These are phyloP conservation scores for Chlorella sorokiniana DNA, from an alignment of 139 green algal species.

Conservation along the genomic window DNA sequence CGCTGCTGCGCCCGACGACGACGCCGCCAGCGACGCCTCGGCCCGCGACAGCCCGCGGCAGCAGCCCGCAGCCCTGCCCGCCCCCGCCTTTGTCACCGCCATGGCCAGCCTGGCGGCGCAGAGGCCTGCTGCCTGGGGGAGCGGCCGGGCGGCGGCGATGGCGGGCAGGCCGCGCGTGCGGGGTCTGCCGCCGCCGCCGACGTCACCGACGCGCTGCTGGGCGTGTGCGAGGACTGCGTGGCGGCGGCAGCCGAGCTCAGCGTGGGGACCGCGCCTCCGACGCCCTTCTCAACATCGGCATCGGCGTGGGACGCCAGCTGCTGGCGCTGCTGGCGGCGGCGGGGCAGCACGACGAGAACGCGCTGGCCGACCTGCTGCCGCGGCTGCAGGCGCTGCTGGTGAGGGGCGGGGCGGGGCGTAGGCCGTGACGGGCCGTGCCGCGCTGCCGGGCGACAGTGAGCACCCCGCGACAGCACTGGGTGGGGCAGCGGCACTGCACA, in stretches of 20 bases:
- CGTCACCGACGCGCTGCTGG: constrained; percentile 15
- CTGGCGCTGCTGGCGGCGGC: background rate
- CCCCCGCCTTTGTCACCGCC: background rate
- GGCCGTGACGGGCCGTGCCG: background rate
- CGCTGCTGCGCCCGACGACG: constrained; percentile 26
- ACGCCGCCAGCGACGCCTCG: background rate
- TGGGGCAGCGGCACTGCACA: background rate
- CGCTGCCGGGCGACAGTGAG: no score
- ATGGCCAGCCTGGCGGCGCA: constrained; percentile 6
- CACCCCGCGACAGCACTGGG: no score
- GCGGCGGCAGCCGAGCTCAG: constrained; percentile 14
- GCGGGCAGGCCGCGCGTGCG: background rate
- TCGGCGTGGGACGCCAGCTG: constrained; percentile 3
- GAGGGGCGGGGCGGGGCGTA: background rate
- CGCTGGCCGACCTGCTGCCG: constrained; percentile 19
- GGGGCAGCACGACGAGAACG: background rate
- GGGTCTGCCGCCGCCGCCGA: background rate
- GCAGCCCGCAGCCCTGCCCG: background rate
- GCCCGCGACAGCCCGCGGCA: constrained; percentile 4
- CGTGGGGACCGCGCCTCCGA: constrained; percentile 20
- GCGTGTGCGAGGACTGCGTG: constrained; percentile 17
- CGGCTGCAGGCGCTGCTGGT: constrained; percentile 29
- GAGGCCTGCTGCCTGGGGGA: constrained; percentile 2
- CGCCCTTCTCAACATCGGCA: constrained; percentile 7
- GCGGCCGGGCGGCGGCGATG: background rate